Percentiles rank a stretch among this genome's conserved stretches.
Conservation (phyloP, 495 filamentous ascomycete genomes). For the Daldinia concentrica region DNA sequence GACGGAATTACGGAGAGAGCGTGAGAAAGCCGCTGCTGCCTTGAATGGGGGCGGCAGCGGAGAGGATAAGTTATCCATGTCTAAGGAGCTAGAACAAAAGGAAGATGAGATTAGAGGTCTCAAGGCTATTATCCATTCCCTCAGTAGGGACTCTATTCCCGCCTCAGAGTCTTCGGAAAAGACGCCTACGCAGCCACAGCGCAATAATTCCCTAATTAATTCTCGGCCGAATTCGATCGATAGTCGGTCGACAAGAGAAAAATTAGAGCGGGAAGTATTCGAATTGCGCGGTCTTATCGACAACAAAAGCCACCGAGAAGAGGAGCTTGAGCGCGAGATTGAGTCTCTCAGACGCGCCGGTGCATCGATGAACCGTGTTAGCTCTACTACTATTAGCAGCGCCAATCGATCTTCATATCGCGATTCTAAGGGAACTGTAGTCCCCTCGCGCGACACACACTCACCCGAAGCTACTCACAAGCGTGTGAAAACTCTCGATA, state of each 20-base stretch:
- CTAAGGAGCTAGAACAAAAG: constrained; percentile 88
- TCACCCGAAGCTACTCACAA: constrained; percentile 54
- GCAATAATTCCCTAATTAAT: constrained; percentile 47
- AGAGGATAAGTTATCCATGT: constrained; percentile 54
- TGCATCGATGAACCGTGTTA: constrained; percentile 52
- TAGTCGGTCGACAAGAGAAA: constrained; percentile 65
- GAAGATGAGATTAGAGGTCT: constrained; percentile 97
- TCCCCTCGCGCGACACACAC: constrained; percentile 57
- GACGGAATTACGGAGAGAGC: constrained; percentile 85
- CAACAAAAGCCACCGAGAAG: constrained; percentile 77
- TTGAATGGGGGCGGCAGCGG: constrained; percentile 62
- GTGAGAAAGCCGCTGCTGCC: constrained; percentile 82
- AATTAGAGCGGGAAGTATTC: constrained; percentile 78
- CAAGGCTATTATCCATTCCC: constrained; percentile 96
- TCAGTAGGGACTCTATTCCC: constrained; percentile 76
- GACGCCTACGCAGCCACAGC: constrained; percentile 54
- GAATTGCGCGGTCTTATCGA: constrained; percentile 77
- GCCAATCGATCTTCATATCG: constrained; percentile 63
- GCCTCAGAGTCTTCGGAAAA: constrained; percentile 54
- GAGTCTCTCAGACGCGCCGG: constrained; percentile 67
- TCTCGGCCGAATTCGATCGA: constrained; percentile 63
- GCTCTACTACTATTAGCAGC: constrained; percentile 61
- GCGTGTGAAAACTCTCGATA: constrained; percentile 58
- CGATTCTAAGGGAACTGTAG: constrained; percentile 67
- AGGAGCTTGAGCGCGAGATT: constrained; percentile 89